Base-by-base conservation (phyloP, 176 grass and related monocot species). In the Musa acuminata region DNA sequence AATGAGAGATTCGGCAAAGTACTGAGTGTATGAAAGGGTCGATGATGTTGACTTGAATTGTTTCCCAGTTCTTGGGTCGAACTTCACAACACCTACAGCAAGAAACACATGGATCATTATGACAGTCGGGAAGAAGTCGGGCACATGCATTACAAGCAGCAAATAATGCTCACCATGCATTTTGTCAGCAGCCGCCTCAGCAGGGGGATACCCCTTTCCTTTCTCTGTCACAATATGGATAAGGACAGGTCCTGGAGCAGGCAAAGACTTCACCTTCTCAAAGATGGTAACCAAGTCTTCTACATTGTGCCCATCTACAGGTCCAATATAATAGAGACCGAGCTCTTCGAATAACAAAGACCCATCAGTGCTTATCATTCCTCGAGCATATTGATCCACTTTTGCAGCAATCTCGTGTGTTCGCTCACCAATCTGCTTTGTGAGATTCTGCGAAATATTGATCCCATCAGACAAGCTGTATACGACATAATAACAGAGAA, bases 181-280 rank as follows among this genome's bases (percentile, higher is more conserved):
- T 79, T 78, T 67, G 78, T 92, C 92, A 0, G 92, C 75, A 13
- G 92, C 92, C 8, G 80, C 83, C 75, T 96, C 92, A 0, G 92
- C 92, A 48, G 92, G 92, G 19, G 83, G 84, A 82, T 96, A 96
- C 0, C 92, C 92, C 9, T 96, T 96, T 0, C 92, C 92, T 55
- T 96, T 96, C 75, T 96, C 92, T 1, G 92, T 96, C 0, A 96
- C 83, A n/a, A 96, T 67, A 79, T 96, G 93, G 66, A 96, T 51
- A 12, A 96, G 80, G 54, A 96, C 93, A 0, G 93, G 89, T 50
- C 93, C 93, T 0, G 89, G 81, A 9, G 89, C 87, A 1, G 93
- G 93, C 89, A 86, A 88, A 0, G 81, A 35, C 80, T 90, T 96
- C 0, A 96, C 87, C 77, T 92, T 92, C 21, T 92, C 77, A 8